Base-by-base conservation (phyloP, 441 rosid genomes). In the Isatis lusitanica region DNA sequence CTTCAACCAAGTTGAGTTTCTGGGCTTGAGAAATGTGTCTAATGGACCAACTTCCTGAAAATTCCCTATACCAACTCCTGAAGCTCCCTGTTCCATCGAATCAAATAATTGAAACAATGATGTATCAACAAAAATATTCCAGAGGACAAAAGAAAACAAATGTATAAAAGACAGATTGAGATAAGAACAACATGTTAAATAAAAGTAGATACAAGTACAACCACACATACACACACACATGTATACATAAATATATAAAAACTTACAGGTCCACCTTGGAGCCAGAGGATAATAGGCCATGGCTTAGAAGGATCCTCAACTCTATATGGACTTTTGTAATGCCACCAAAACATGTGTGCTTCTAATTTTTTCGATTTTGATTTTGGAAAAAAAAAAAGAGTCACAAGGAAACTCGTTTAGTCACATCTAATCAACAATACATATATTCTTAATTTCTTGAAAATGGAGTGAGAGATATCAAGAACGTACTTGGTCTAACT, bases 281-380 rank as follows among this genome's bases (percentile, higher is more conserved):
- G 74, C 98, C 98, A 93, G 65, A 93, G 93, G 81, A 93, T 81
- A 72, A 83, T 75, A 47, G 98, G 98, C 98, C 98, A 91, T 73
- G 97, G 97, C 74, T 85, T 93, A 26, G 91, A 78, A 44, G 91
- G 78, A 80, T 91, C 81, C 59, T 91, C 86, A 56, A 87, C 88
- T 80, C 98, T 88, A 83, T 87, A 69, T 0, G 94, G 88, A 82
- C 98, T 93, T 75, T 66, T 86, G 50, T 91, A 93, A 11, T 89
- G 86, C 98, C 97, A 91, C 97, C 97, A 93, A 84, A 93, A 93
- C 93, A 93, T 82, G 63, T 93, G 94, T 78, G 98, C 97, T 77
- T 83, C 98, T 93, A 80, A n/a, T 31, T 9, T 21, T 21, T n/a
- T 48, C 12, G 33, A 18, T 48, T 58, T 57, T 74, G 35, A 53